phyloP scores from a whole-genome alignment of 1,139 yeast species.

The Yamadazyma taylorii region DNA sequence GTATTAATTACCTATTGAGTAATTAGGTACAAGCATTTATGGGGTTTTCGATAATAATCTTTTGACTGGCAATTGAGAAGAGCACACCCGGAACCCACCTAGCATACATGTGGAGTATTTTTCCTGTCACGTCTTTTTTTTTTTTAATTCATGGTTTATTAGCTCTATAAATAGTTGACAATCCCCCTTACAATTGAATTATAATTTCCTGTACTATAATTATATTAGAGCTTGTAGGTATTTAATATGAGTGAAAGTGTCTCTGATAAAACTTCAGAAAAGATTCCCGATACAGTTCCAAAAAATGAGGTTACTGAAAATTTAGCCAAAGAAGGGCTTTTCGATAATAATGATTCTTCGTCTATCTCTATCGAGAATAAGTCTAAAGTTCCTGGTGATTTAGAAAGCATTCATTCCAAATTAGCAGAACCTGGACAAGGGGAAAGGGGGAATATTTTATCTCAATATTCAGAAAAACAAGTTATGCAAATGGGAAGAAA shows the following conservation, averaged over 20 bases:
- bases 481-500: constrained; percentile 70
- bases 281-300: neutral
- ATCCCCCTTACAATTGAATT: neutral
- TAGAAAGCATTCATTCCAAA: constrained; percentile 23
- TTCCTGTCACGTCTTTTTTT: too few species aligned
- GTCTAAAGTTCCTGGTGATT: constrained; percentile 20
- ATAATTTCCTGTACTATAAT: neutral
- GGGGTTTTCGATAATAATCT: too few species aligned
- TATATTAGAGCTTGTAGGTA: neutral
- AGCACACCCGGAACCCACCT: too few species aligned
- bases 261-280: neutral
- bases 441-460: constrained; percentile 53
- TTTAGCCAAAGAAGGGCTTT: constrained; percentile 6
- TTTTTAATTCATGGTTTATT: too few species aligned
- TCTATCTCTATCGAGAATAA: constrained; percentile 12
- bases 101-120: too few species aligned
- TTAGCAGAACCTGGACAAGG: constrained; percentile 24
- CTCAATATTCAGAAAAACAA: constrained; percentile 63
- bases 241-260: constrained; percentile 1
- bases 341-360: constrained; percentile 12
- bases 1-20: too few species aligned
- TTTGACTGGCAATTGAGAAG: too few species aligned
- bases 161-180: neutral
- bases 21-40: too few species aligned
- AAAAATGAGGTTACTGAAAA: neutral